These are phyloP conservation scores for Fusarium azukiicola DNA, from an alignment of 2,329 filamentous ascomycete species.

Conservation along the genomic window DNA sequence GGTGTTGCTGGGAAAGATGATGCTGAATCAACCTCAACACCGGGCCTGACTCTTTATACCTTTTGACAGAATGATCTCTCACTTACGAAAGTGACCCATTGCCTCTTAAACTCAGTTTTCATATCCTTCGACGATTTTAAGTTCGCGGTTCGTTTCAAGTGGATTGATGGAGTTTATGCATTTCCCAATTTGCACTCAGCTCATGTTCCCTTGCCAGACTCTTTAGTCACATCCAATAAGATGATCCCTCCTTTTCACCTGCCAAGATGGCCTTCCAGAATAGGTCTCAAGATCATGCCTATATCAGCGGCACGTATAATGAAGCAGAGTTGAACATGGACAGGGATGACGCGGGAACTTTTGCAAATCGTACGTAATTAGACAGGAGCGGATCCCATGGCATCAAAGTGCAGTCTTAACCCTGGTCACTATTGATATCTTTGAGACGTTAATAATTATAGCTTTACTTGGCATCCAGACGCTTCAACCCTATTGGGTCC, in stretches of 20 bases:
- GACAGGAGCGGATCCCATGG: neutral
- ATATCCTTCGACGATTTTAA: slow-evolving; percentile 8
- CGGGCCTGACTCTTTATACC: neutral
- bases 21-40: neutral
- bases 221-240: neutral
- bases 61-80: neutral
- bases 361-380: neutral
- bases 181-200: slow-evolving; percentile 4
- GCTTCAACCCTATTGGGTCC: neutral
- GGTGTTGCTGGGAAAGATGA: neutral
- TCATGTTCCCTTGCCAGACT: neutral
- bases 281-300: neutral
- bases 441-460: slow-evolving; percentile 1
- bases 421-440: neutral
- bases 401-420: neutral
- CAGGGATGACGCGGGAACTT: slow-evolving; percentile 5
- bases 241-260: neutral
- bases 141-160: slow-evolving; percentile 8
- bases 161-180: slow-evolving; percentile 3
- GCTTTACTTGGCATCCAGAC: slow-evolving; percentile 14
- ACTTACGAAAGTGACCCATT: neutral
- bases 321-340: neutral
- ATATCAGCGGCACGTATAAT: neutral
- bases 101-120: neutral
- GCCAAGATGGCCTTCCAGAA: neutral